Conservation (phyloP, 164 flowering plant genomes). For the Brasenia schreberi region DNA sequence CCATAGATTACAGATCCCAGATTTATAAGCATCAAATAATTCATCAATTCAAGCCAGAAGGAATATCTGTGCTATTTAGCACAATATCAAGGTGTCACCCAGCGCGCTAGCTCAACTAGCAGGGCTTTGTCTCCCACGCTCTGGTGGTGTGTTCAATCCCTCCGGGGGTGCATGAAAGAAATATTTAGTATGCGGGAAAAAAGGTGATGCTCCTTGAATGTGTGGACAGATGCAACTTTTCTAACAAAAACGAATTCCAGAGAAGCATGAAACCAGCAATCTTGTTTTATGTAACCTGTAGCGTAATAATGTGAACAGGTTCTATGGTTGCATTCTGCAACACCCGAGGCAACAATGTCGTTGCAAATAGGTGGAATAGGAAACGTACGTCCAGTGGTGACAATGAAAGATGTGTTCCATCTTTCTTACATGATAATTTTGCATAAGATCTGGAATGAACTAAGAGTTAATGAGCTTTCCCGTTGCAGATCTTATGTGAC, state of each 20-base stretch:
- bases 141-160: too few species aligned
- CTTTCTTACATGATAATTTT: not conserved
- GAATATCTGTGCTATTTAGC: too few species aligned
- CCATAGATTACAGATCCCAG: too few species aligned
- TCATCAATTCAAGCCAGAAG: too few species aligned
- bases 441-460: not conserved
- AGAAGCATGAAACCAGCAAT: not conserved
- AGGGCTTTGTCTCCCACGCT: too few species aligned
- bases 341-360: not conserved
- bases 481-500: not conserved
- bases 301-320: not conserved
- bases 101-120: too few species aligned
- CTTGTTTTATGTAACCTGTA: not conserved
- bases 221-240: not conserved
- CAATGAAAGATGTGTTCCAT: not conserved
- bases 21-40: too few species aligned
- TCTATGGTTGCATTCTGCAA: not conserved
- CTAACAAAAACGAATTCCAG: not conserved
- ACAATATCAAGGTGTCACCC: too few species aligned
- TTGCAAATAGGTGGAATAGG: not conserved
- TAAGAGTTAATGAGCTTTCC: too few species aligned
- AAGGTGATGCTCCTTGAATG: not conserved
- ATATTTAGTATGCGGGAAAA: not conserved
- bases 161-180: too few species aligned
- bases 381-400: not conserved